Percentiles rank a stretch among this genome's conserved stretches.
These are phyloP conservation scores for Spirogloea muscicola DNA, from an alignment of 139 green algal species.

Conservation along the genomic window DNA sequence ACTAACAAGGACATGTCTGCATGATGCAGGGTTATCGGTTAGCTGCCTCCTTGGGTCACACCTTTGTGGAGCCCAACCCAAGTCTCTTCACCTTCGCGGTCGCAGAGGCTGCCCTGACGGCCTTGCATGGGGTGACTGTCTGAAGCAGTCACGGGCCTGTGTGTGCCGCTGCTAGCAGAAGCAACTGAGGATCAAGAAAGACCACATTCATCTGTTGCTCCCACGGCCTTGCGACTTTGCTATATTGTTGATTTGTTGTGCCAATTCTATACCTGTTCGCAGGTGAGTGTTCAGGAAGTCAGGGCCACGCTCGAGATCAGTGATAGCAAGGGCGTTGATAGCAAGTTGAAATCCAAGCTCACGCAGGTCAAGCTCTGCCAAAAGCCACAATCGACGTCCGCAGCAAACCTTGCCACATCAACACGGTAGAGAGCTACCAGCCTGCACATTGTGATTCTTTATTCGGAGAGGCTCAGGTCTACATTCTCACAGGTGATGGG, in stretches of 20 bases:
- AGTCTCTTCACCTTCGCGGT: conserved; percentile 46
- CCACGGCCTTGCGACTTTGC: background rate
- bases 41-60: conserved; percentile 31
- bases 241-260: background rate
- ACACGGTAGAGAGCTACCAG: background rate
- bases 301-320: background rate
- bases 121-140: conserved; percentile 33
- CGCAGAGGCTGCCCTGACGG: conserved; percentile 20
- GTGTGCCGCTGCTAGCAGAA: too few relatives aligned
- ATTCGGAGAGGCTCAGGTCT: background rate
- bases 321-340: background rate
- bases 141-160: background rate
- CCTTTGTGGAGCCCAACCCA: conserved; percentile 31
- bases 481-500: background rate
- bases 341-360: too few relatives aligned
- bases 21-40: conserved; percentile 19
- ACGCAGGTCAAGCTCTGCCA: conserved; percentile 11
- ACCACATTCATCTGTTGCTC: background rate
- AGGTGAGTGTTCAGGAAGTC: conserved; percentile 26
- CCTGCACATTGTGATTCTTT: background rate
- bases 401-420: background rate
- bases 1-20: too few relatives aligned
- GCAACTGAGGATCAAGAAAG: background rate
- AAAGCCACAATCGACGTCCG: background rate
- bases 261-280: background rate